A percentile compares a stretch with the other conserved stretches of the same genome.
These are phyloP conservation scores for Euclidium syriacum DNA, from an alignment of 345 rosid species.

Conservation along the genomic window DNA sequence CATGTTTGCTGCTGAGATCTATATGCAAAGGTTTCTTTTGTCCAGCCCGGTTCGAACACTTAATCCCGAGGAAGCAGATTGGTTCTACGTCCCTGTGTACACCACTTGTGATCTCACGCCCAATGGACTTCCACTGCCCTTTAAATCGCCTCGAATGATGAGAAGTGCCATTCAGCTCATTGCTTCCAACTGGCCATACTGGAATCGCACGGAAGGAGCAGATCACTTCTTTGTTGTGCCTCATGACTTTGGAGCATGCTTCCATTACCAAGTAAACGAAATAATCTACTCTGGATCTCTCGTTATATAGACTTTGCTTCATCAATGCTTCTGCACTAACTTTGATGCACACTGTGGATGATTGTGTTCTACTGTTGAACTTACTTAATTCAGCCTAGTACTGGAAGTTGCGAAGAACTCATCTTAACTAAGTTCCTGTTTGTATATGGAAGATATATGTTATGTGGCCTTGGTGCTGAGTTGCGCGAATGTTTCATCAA, in stretches of 20 bases:
- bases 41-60: constrained; percentile 95
- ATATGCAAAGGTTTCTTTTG: constrained; percentile 89
- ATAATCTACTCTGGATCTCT: neutral
- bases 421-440: neutral
- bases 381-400: neutral
- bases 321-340: neutral
- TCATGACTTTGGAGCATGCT: constrained; percentile 98
- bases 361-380: neutral
- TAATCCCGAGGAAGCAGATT: constrained; percentile 93
- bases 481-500: neutral
- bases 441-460: neutral
- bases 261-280: constrained; percentile 80
- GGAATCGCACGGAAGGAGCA: constrained; percentile 96
- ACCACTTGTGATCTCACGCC: constrained; percentile 97
- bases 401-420: neutral
- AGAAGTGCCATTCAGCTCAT: constrained; percentile 96
- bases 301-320: neutral
- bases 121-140: constrained; percentile 92
- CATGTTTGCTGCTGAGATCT: constrained; percentile 99
- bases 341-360: neutral
- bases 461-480: neutral
- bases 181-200: constrained; percentile 91
- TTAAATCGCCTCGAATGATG: constrained; percentile 96
- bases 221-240: constrained; percentile 96
- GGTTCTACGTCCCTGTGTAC: constrained; percentile 96